phyloP scores from a whole-genome alignment of 352 stramenopile species.

The Phytophthora constricta region DNA sequence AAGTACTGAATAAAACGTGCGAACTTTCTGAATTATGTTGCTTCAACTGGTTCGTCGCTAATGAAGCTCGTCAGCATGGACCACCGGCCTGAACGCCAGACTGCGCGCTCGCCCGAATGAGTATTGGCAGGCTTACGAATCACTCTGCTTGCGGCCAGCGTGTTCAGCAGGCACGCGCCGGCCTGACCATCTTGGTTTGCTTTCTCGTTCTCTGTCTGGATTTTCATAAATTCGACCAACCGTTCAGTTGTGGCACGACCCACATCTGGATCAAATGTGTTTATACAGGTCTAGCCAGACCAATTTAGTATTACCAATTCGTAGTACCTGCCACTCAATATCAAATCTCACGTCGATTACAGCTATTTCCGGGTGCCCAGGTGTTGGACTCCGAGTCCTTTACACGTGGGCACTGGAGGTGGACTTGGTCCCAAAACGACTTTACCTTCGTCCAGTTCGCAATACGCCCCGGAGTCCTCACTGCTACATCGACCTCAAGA shows the following conservation, averaged over 20 bases:
- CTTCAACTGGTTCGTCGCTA: too few species aligned
- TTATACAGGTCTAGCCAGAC: neutral
- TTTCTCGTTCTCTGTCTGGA: conserved; percentile 2
- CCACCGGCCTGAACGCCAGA: neutral
- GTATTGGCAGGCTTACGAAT: neutral
- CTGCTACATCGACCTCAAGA: neutral
- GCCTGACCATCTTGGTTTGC: neutral
- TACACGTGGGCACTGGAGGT: conserved; percentile 22
- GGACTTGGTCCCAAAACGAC: conserved; percentile 24
- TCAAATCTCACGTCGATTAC: neutral
- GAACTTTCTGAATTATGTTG: too few species aligned
- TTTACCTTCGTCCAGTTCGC: conserved; percentile 33
- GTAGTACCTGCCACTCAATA: neutral
- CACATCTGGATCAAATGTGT: neutral
- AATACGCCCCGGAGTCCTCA: conserved; percentile 28
- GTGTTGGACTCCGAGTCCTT: conserved; percentile 30
- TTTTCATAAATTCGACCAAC: neutral
- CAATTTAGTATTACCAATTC: neutral
- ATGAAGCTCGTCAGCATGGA: too few species aligned
- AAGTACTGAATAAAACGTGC: too few species aligned
- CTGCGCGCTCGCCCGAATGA: neutral
- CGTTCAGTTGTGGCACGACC: neutral
- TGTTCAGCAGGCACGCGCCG: conserved; percentile 2
- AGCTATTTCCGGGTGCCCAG: conserved; percentile 30
- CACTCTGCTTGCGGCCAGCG: neutral